phyloP scores from a whole-genome alignment of 2,329 filamentous ascomycete genomes.

The Bipolaris oryzae region DNA sequence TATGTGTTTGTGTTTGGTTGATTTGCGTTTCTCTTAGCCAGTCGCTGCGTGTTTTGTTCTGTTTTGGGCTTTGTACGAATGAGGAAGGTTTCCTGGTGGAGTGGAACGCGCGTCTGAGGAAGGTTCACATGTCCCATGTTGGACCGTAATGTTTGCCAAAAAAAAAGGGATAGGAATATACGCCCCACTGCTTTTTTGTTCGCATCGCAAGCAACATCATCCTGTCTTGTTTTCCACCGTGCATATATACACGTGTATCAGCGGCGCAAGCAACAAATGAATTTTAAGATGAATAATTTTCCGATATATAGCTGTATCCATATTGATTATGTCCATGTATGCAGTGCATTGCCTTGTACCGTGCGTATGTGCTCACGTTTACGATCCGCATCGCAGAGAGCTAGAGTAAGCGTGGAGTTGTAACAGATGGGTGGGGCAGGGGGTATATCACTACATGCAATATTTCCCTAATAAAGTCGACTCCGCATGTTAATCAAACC shows the following conservation, averaged over 20 bases:
- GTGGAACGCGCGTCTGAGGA: not conserved
- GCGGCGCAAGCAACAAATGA: not conserved
- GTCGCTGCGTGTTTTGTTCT: conserved; percentile 6
- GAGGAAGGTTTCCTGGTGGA: not conserved
- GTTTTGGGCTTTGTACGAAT: conserved; percentile 1
- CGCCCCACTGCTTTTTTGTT: not conserved
- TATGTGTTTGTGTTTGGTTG: not conserved
- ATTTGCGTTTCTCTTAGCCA: conserved; percentile 4
- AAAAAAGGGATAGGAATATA: not conserved
- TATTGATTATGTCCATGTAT: too few species aligned
- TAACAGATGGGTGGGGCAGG: not conserved
- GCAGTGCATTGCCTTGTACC: not conserved
- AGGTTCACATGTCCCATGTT: not conserved
- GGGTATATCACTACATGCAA: conserved; percentile 25
- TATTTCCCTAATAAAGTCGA: conserved; percentile 34
- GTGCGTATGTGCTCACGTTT: not conserved
- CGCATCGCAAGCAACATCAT: not conserved
- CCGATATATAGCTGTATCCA: too few species aligned
- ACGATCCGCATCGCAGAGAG: not conserved
- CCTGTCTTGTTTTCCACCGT: not conserved
- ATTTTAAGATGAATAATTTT: not conserved
- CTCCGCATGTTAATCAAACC: conserved; percentile 33
- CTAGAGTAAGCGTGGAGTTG: not conserved
- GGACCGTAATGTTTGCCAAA: not conserved
- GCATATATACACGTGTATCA: not conserved